Evolutionary conservation across 1,139 yeast genomes (phyloP).

Genomic region (Oligophagozyma castellii): DNA sequence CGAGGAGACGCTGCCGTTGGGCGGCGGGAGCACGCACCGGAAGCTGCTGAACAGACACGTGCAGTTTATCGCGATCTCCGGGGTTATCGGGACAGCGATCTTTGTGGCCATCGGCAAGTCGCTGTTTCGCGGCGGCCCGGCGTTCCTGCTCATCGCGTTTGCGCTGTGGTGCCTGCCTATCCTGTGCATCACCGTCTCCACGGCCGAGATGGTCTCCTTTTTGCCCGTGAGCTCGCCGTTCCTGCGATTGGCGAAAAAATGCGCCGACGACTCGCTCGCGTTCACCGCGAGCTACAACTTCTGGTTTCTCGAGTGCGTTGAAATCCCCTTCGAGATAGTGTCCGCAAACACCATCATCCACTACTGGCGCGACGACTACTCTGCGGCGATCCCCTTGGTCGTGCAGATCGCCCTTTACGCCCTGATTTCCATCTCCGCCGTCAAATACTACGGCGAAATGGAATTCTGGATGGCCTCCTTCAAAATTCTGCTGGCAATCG

Average conservation of each 20-base stretch:
- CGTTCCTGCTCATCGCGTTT: slow-evolving; percentile 55
- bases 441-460: slow-evolving; percentile 57
- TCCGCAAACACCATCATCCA: slow-evolving; percentile 69
- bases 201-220: slow-evolving; percentile 76
- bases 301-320: slow-evolving; percentile 61
- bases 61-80: slow-evolving; percentile 71
- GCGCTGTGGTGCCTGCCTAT: slow-evolving; percentile 47
- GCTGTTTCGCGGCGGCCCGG: slow-evolving; percentile 64
- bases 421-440: slow-evolving; percentile 57
- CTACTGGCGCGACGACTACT: slow-evolving; percentile 67
- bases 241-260: slow-evolving; percentile 39
- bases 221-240: slow-evolving; percentile 62
- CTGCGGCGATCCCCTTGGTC: slow-evolving; percentile 48
- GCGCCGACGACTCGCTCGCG: slow-evolving; percentile 57
- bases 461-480: slow-evolving; percentile 74
- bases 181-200: slow-evolving; percentile 51
- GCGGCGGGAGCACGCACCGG: slow-evolving; percentile 29
- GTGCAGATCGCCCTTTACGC: slow-evolving; percentile 52
- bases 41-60: slow-evolving; percentile 46
- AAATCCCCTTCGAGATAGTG: slow-evolving; percentile 71
- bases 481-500: slow-evolving; percentile 57
- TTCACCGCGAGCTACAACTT: slow-evolving; percentile 73
- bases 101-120: slow-evolving; percentile 66
- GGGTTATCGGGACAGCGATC: slow-evolving; percentile 73
- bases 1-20: no score